These are phyloP conservation scores for Mucor ambiguus DNA, from an alignment of 371 early-diverging fungal genomes.

Conservation along the genomic window DNA sequence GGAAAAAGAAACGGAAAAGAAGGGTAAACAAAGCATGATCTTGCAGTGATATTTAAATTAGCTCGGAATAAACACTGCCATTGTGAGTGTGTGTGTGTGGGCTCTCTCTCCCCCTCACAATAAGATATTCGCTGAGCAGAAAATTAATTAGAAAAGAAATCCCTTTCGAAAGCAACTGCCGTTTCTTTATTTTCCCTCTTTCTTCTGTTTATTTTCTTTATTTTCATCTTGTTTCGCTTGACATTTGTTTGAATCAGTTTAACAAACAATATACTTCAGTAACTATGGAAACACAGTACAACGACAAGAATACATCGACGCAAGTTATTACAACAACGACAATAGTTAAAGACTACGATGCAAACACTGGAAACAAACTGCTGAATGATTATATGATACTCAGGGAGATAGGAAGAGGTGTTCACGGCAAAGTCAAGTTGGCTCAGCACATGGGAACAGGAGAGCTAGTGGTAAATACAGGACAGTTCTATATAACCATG, in stretches of 20 bases:
- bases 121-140: background rate
- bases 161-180: constrained; percentile 9
- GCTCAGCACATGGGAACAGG: constrained; percentile 78
- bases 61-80: constrained; percentile 1
- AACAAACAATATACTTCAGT: background rate
- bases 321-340: constrained; percentile 38
- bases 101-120: background rate
- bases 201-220: background rate
- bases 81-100: background rate
- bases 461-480: constrained; percentile 64
- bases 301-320: background rate
- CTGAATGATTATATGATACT: constrained; percentile 94
- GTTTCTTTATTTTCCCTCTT: constrained; percentile 1
- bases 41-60: background rate
- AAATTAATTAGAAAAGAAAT: constrained; percentile 1
- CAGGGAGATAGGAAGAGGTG: constrained; percentile 92
- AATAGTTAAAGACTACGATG: constrained; percentile 81
- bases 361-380: constrained; percentile 85
- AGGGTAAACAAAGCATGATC: background rate
- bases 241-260: background rate
- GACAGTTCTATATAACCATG: constrained; percentile 37
- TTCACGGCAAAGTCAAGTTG: constrained; percentile 95
- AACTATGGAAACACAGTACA: constrained; percentile 4
- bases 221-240: background rate
- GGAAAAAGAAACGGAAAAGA: constrained; percentile 15